Base-by-base conservation (phyloP, 2,329 filamentous ascomycete genomes). In the Nemania serpens region DNA sequence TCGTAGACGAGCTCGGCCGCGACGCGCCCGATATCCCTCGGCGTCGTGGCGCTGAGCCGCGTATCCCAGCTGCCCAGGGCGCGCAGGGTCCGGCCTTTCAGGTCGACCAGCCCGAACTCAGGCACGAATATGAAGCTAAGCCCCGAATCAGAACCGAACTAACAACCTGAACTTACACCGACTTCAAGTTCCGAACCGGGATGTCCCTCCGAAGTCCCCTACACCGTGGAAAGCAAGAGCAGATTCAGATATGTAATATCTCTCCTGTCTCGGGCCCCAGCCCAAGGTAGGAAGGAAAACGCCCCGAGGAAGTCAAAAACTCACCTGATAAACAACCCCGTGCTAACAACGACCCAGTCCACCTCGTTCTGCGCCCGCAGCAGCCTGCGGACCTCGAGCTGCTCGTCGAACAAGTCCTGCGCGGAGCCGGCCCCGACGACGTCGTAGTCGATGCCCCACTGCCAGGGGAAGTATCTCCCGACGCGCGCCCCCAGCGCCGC, bases 381-480 rank as follows among this genome's bases (percentile, higher is more conserved):
- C 18, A 84, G 55, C 18, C 75, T 73, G 12, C 87, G 74, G 25
- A 90, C 87, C 55, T 80, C 79, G 0, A 88, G 76, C 75, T 90
- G 87, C 77, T 90, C 88, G 60, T 87, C 87, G 66, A 91, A 91
- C 13, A 91, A 69, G 36, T 86, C 82, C 72, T 90, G 87, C 45
- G 83, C 77, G 25, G 82, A 84, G 0, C 83, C 82, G 0, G 76
- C 72, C 0, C 87, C 86, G 15, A 90, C 84, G 29, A 77, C 71
- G 58, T 91, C 88, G 73, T 91, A 91, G 70, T 91, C 86, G 22
- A 90, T 84, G 0, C 89, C 89, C 71, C 88, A 91, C 72, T 91
- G 88, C 89, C 89, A 91, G 0, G 89, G 88, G 17, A 91, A 80
- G 69, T 82, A 91, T 0, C 83, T 37, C 22, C n/a, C 20, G 4